Evolutionary conservation across 2,329 filamentous ascomycete species (phyloP).

Genomic region (Alternaria metachromatica): DNA sequence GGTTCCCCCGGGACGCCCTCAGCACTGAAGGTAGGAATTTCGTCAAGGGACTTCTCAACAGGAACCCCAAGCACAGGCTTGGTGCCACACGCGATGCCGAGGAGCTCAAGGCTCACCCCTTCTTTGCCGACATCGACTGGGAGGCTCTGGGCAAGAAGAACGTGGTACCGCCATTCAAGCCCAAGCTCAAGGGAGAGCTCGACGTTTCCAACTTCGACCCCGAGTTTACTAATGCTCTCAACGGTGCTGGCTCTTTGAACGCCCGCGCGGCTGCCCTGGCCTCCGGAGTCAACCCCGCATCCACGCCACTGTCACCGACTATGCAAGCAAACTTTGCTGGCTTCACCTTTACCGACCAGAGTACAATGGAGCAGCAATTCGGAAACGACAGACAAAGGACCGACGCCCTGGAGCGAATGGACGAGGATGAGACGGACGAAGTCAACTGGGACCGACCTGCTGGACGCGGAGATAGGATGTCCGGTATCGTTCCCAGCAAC

Average conservation of each 20-base stretch:
- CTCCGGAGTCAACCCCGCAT: slow-evolving; percentile 79
- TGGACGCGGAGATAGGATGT: slow-evolving; percentile 58
- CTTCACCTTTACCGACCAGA: slow-evolving; percentile 99
- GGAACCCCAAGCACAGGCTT: slow-evolving; percentile 93
- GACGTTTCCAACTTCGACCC: slow-evolving; percentile 99
- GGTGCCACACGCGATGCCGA: slow-evolving; percentile 90
- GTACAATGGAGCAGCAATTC: slow-evolving; percentile 86
- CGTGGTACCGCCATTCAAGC: slow-evolving; percentile 96
- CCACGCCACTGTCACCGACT: slow-evolving; percentile 89
- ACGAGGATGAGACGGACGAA: slow-evolving; percentile 52
- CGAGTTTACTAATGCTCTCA: slow-evolving; percentile 94
- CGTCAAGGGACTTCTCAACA: slow-evolving; percentile 94
- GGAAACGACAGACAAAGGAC: slow-evolving; percentile 44
- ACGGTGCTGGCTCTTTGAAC: slow-evolving; percentile 84
- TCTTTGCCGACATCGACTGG: slow-evolving; percentile 97
- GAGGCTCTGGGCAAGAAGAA: slow-evolving; percentile 85
- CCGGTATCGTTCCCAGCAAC: slow-evolving; percentile 56
- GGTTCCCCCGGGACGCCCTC: slow-evolving; percentile 92
- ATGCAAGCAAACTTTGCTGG: slow-evolving; percentile 98
- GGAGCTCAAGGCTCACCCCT: slow-evolving; percentile 91
- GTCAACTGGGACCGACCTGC: slow-evolving; percentile 51
- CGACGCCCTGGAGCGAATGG: slow-evolving; percentile 52
- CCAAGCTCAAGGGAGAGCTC: slow-evolving; percentile 92
- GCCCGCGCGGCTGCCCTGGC: slow-evolving; percentile 87
- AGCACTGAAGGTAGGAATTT: slow-evolving; percentile 96